These are phyloP conservation scores for Zizania latifolia DNA, from an alignment of 176 grass and related monocot species.

Conservation along the genomic window DNA sequence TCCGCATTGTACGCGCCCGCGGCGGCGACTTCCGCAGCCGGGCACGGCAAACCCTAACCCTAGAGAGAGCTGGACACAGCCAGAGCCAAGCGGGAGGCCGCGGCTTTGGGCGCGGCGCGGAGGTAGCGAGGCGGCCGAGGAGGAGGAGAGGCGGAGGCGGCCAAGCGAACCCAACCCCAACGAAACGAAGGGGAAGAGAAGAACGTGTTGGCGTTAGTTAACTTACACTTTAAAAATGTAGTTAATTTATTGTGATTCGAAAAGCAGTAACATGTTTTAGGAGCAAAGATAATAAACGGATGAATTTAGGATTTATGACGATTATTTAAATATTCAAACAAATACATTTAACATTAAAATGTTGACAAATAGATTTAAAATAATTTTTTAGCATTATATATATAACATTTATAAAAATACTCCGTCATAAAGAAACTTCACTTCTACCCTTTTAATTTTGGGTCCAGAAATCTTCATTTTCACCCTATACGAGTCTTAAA, in stretches of 20 bases:
- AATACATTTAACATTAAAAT: no score
- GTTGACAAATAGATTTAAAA: no score
- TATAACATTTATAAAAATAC: no score
- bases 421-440: no score
- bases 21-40: neutral
- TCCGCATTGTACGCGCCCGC: slow-evolving; percentile 43
- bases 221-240: no score
- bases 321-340: no score
- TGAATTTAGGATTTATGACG: no score
- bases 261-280: neutral
- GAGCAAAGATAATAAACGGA: neutral
- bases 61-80: slow-evolving; percentile 15
- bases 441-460: no score
- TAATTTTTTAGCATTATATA: no score
- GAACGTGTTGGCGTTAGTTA: neutral
- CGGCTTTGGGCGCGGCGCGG: slow-evolving; percentile 21
- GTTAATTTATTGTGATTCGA: neutral
- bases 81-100: no score
- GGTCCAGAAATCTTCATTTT: no score
- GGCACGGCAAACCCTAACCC: slow-evolving; percentile 59
- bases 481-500: no score
- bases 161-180: neutral
- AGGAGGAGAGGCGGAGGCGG: slow-evolving; percentile 27
- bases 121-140: slow-evolving; percentile 15
- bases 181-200: neutral